phyloP scores from a whole-genome alignment of 148 eudicot genomes.

The Pharnaceum exiguum region DNA sequence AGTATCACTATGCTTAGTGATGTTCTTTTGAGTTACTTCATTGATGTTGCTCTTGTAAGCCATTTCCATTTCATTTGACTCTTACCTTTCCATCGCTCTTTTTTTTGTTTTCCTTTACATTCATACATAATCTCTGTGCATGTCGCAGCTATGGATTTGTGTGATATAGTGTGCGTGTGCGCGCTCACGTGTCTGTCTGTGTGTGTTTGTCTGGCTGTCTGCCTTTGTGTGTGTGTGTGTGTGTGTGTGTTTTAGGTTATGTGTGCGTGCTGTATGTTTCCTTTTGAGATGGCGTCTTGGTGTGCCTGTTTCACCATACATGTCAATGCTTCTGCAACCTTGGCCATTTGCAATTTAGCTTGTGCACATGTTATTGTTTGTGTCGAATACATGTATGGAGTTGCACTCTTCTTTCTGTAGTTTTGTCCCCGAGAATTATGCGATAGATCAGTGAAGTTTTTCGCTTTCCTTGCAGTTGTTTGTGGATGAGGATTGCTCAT shows the following conservation, averaged over 20 bases:
- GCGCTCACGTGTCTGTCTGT: neutral
- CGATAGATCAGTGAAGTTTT: slow-evolving; percentile 1
- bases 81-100: no score
- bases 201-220: neutral
- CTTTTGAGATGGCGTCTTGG: no score
- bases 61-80: neutral
- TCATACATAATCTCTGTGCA: no score
- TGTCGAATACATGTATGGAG: neutral
- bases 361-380: neutral
- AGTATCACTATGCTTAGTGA: slow-evolving; percentile 46
- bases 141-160: no score
- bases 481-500: slow-evolving; percentile 20
- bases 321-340: no score
- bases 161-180: no score
- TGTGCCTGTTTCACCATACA: no score
- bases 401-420: neutral
- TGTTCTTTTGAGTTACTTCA: slow-evolving; percentile 62
- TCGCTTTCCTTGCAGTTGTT: slow-evolving; percentile 44
- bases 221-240: neutral
- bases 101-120: no score
- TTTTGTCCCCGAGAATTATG: neutral
- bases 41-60: slow-evolving; percentile 66
- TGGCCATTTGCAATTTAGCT: no score
- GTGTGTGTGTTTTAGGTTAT: neutral
- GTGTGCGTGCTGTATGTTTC: neutral